A percentile compares a stretch with the other conserved stretches of the same genome.
phyloP scores from a whole-genome alignment of 306 rosid species.

The Astragalus glycyphyllos region DNA sequence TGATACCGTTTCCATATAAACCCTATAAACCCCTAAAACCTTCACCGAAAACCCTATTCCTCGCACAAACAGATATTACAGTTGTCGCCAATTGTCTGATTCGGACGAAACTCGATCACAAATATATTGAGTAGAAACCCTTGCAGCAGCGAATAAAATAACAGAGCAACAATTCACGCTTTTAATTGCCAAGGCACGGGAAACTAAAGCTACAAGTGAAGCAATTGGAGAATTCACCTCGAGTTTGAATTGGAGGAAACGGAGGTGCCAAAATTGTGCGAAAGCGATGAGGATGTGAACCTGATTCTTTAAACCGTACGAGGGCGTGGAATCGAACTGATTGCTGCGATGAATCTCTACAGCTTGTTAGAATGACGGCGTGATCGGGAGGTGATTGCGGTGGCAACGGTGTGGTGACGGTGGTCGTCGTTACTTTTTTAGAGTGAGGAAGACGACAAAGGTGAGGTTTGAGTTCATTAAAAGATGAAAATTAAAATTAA shows the following conservation, averaged over 20 bases:
- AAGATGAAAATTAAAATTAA: not conserved
- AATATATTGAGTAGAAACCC: constrained; percentile 46
- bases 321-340: constrained; percentile 35
- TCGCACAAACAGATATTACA: constrained; percentile 13
- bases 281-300: constrained; percentile 35
- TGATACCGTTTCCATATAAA: constrained; percentile 40
- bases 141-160: constrained; percentile 35
- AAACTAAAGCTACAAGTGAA: constrained; percentile 29
- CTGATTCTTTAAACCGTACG: constrained; percentile 40
- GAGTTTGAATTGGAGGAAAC: constrained; percentile 39
- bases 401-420: constrained; percentile 33
- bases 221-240: constrained; percentile 14
- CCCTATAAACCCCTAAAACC: constrained; percentile 45
- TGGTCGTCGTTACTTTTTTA: constrained; percentile 45
- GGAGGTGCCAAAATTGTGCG: constrained; percentile 26
- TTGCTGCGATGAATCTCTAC: constrained; percentile 37
- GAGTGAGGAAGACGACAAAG: constrained; percentile 55
- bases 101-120: constrained; percentile 35
- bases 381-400: constrained; percentile 35
- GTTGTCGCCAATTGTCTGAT: constrained; percentile 26
- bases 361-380: constrained; percentile 43
- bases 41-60: constrained; percentile 53
- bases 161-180: constrained; percentile 29
- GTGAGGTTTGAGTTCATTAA: constrained; percentile 31
- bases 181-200: not conserved